Evolutionary conservation across 805 yeast species (phyloP).

Genomic region (Candida railenensis): DNA sequence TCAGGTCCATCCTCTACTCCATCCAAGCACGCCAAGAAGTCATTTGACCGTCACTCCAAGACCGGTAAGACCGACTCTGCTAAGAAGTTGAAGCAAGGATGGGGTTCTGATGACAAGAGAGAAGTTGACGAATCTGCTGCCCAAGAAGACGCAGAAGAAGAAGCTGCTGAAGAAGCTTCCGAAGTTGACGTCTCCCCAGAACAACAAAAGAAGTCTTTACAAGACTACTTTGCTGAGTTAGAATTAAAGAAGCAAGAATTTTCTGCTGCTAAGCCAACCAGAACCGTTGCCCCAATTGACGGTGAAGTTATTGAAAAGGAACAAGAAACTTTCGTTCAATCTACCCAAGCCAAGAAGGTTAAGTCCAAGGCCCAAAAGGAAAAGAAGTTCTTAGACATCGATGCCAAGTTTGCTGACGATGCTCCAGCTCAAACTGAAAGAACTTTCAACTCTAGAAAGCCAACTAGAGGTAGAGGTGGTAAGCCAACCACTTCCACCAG

Average conservation of each 20-base stretch:
- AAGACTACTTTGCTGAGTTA: conserved; percentile 79
- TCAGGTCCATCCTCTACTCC: conserved; percentile 54
- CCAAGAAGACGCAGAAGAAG: conserved; percentile 39
- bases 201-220: conserved; percentile 66
- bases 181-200: conserved; percentile 40
- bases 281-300: conserved; percentile 20
- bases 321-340: conserved; percentile 56
- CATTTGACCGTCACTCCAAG: conserved; percentile 84
- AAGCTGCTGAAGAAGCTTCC: conserved; percentile 46
- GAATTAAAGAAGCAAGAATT: conserved; percentile 44
- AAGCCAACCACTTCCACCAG: conserved; percentile 29
- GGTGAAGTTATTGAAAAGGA: conserved; percentile 62
- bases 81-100: conserved; percentile 80
- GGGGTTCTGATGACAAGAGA: conserved; percentile 75
- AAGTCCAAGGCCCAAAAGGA: conserved; percentile 78
- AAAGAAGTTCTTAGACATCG: conserved; percentile 74
- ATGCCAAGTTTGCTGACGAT: conserved; percentile 68
- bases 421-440: conserved; percentile 30
- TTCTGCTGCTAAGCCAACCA: conserved; percentile 40
- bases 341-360: conserved; percentile 64
- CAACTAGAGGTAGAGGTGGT: conserved; percentile 20
- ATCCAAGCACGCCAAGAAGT: conserved; percentile 54
- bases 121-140: conserved; percentile 66
- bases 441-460: conserved; percentile 5
- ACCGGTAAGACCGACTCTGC: conserved; percentile 79